Conservation (phyloP, 768 basidiomycete genomes). For the Mycena albidolilacea region DNA sequence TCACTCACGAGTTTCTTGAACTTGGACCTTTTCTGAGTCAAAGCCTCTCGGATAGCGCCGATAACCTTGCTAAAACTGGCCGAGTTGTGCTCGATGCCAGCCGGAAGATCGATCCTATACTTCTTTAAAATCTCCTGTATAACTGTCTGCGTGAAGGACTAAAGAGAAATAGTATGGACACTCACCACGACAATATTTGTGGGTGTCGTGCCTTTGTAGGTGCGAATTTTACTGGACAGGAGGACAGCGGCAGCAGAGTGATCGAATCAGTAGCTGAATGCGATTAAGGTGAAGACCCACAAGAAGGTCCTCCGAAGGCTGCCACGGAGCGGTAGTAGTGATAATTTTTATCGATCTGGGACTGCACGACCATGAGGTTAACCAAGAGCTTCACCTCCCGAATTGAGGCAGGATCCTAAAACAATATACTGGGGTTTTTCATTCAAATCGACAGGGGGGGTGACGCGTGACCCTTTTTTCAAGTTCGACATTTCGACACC, state of each 20-base stretch:
- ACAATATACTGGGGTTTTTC: too few species aligned
- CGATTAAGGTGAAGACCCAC: neutral
- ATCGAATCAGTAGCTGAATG: neutral
- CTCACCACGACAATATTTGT: slow-evolving; percentile 42
- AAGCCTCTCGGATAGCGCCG: slow-evolving; percentile 33
- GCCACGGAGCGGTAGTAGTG: too few species aligned
- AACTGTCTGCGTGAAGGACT: neutral
- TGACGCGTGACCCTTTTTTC: too few species aligned
- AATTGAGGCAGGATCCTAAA: too few species aligned
- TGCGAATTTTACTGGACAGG: slow-evolving; percentile 42
- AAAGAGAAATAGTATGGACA: slow-evolving; percentile 10
- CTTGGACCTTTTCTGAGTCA: slow-evolving; percentile 42
- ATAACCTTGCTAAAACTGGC: slow-evolving; percentile 38
- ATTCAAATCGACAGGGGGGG: too few species aligned
- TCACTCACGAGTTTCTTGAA: slow-evolving; percentile 43
- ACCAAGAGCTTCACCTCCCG: too few species aligned
- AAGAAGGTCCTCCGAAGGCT: slow-evolving; percentile 15
- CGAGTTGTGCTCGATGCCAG: slow-evolving; percentile 40
- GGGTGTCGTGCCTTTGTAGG: slow-evolving; percentile 42
- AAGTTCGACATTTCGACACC: too few species aligned
- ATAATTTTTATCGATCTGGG: too few species aligned
- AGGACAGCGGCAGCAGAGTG: slow-evolving; percentile 40
- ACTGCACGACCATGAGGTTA: too few species aligned
- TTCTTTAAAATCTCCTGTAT: neutral
- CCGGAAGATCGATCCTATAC: slow-evolving; percentile 38